These are phyloP conservation scores for Babesia divergens DNA, from an alignment of 169 alveolate species.

Conservation along the genomic window DNA sequence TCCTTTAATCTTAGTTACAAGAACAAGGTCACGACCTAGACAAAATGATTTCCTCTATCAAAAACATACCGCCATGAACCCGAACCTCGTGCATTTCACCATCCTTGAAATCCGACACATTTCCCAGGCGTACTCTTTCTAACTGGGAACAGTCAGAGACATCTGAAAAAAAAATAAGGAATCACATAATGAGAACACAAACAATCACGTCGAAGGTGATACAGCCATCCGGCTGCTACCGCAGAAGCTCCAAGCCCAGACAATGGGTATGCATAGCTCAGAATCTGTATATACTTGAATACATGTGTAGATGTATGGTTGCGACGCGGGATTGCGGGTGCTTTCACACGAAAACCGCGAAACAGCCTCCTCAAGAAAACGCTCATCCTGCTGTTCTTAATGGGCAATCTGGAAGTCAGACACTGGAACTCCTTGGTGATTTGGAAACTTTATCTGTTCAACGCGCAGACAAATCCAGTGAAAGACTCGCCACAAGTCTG, in stretches of 20 bases:
- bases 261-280: no score
- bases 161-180: constrained; percentile 9
- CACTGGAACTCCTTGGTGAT: no score
- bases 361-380: no score
- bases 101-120: constrained; percentile 58
- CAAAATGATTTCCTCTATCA: neutral
- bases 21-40: constrained; percentile 64
- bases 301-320: no score
- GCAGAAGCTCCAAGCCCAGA: neutral
- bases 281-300: no score
- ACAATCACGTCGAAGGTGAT: neutral
- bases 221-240: neutral
- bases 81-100: constrained; percentile 74
- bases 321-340: no score
- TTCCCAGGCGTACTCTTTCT: constrained; percentile 50
- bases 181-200: neutral
- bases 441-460: no score
- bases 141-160: neutral
- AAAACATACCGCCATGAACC: constrained; percentile 40
- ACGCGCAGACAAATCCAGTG: no score
- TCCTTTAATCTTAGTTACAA: constrained; percentile 62
- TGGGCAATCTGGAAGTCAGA: no score
- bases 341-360: no score
- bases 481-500: no score
- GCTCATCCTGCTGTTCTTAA: no score